A percentile compares a stretch with the other conserved stretches of the same genome.
Conservation (phyloP, 23 red algal species). For the Pyropia yezoensis region DNA sequence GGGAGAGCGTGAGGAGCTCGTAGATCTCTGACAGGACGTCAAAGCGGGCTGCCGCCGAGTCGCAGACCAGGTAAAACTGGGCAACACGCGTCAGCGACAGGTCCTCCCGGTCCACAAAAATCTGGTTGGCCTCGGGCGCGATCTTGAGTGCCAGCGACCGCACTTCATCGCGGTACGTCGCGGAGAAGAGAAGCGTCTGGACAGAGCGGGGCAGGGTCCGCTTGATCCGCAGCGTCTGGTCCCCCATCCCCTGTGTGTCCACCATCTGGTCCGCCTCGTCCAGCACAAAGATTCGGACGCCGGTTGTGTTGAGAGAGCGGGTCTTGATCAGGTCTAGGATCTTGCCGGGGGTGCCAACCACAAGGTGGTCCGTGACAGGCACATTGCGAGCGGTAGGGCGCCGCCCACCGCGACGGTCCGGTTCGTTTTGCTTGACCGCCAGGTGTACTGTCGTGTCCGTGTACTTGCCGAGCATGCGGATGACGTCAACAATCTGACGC, state of each 20-base stretch:
- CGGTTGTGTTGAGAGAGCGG: constrained; percentile 28
- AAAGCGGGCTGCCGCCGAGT: constrained; percentile 50
- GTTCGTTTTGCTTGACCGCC: constrained; percentile 74
- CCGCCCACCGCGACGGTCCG: constrained; percentile 36
- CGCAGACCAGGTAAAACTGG: constrained; percentile 84
- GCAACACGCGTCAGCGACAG: constrained; percentile 74
- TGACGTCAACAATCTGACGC: constrained; percentile 77
- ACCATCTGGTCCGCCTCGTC: constrained; percentile 99
- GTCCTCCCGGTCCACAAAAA: constrained; percentile 82
- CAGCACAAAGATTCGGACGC: constrained; percentile 80
- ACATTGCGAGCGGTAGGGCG: neutral
- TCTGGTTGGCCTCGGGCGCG: constrained; percentile 81
- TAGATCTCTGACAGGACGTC: constrained; percentile 82
- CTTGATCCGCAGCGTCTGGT: constrained; percentile 93
- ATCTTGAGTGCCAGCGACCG: constrained; percentile 53
- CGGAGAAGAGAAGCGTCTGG: constrained; percentile 85
- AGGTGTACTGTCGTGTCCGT: constrained; percentile 40
- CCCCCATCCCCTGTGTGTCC: constrained; percentile 87
- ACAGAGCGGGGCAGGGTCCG: constrained; percentile 37
- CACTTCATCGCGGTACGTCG: constrained; percentile 83
- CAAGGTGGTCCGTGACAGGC: constrained; percentile 54
- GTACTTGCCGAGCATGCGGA: constrained; percentile 71
- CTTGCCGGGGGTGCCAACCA: constrained; percentile 88
- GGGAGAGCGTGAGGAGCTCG: constrained; percentile 58
- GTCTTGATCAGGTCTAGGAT: constrained; percentile 77